Percentiles rank a stretch among this genome's conserved stretches.
Conservation (phyloP, 805 yeast species). For the Yarrowia bubula region DNA sequence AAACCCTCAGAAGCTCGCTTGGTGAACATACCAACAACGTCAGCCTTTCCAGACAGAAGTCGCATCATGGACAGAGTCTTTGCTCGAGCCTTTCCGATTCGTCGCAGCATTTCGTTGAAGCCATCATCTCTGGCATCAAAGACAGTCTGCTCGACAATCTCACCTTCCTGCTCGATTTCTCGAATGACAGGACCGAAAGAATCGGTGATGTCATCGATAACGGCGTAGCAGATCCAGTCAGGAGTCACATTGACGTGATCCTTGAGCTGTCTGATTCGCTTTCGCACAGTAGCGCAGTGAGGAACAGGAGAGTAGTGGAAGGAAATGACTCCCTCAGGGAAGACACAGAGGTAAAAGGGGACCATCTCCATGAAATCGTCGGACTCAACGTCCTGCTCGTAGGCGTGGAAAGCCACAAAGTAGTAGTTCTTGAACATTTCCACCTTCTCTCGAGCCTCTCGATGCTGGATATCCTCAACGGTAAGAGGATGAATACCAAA, state of each 20-base stretch:
- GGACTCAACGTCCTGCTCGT: conserved; percentile 78
- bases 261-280: conserved; percentile 61
- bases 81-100: conserved; percentile 85
- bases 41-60: conserved; percentile 88
- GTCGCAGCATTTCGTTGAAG: conserved; percentile 67
- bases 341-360: conserved; percentile 59
- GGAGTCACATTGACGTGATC: conserved; percentile 60
- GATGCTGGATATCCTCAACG: conserved; percentile 94
- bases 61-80: conserved; percentile 92
- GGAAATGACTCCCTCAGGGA: conserved; percentile 56
- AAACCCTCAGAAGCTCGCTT: conserved; percentile 84
- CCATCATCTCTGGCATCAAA: conserved; percentile 74
- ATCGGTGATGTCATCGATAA: conserved; percentile 65
- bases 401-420: conserved; percentile 95
- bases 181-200: conserved; percentile 60
- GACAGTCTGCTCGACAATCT: conserved; percentile 73
- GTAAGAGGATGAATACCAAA: conserved; percentile 98
- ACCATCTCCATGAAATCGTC: conserved; percentile 75
- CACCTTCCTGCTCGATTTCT: conserved; percentile 60
- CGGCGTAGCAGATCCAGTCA: conserved; percentile 66
- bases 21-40: conserved; percentile 93
- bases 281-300: conserved; percentile 60
- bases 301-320: conserved; percentile 59
- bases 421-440: conserved; percentile 87
- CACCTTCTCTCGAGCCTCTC: conserved; percentile 95